These are phyloP conservation scores for Acidomyces sp. DNA, from an alignment of 495 filamentous ascomycete genomes.

Conservation along the genomic window DNA sequence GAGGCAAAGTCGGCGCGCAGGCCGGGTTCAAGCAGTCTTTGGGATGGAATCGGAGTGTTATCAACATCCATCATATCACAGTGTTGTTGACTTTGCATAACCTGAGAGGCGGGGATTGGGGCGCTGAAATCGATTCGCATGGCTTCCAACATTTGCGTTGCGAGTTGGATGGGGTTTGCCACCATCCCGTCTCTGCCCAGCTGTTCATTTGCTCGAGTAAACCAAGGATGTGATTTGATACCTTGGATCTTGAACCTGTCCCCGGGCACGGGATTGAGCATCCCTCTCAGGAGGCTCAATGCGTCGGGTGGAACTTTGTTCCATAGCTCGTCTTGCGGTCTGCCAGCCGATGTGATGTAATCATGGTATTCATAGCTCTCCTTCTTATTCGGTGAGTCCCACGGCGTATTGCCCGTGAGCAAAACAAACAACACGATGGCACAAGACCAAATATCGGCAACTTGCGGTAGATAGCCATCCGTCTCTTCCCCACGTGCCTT, in stretches of 20 bases:
- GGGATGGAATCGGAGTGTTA: slow-evolving; percentile 13
- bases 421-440: slow-evolving; percentile 94
- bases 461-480: slow-evolving; percentile 63
- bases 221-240: slow-evolving; percentile 90
- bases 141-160: slow-evolving; percentile 82
- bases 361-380: slow-evolving; percentile 43
- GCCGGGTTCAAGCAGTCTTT: slow-evolving; percentile 11
- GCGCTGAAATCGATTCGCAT: slow-evolving; percentile 84
- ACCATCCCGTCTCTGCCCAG: slow-evolving; percentile 60
- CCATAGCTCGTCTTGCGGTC: slow-evolving; percentile 77
- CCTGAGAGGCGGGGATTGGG: slow-evolving; percentile 43
- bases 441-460: slow-evolving; percentile 93
- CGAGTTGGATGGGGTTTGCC: slow-evolving; percentile 67
- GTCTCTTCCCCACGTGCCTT: slow-evolving; percentile 38
- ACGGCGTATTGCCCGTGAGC: slow-evolving; percentile 90
- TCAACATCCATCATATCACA: slow-evolving; percentile 41
- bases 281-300: slow-evolving; percentile 78
- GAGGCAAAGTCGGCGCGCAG: slow-evolving; percentile 36
- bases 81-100: slow-evolving; percentile 27
- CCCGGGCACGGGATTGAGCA: slow-evolving; percentile 61
- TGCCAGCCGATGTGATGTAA: slow-evolving; percentile 62
- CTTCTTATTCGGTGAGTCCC: slow-evolving; percentile 72
- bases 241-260: slow-evolving; percentile 77
- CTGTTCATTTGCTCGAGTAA: slow-evolving; percentile 67
- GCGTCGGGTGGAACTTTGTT: slow-evolving; percentile 60